These are phyloP conservation scores for Leucaena leucocephala DNA, from an alignment of 306 rosid genomes.

Conservation along the genomic window DNA sequence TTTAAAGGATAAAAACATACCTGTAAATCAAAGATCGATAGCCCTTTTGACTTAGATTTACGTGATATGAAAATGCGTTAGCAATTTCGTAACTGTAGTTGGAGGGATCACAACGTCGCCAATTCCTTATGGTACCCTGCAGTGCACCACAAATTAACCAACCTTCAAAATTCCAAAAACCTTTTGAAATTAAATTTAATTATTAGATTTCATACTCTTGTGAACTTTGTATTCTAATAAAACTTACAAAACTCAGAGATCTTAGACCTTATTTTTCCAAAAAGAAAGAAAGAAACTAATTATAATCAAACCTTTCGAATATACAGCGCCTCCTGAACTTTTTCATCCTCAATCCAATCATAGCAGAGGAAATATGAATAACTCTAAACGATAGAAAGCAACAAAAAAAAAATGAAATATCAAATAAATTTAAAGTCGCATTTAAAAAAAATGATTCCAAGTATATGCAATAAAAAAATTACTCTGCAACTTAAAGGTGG, in stretches of 20 bases:
- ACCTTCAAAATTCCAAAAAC: not conserved
- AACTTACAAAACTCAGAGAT: not conserved
- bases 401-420: not conserved
- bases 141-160: not conserved
- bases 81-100: not conserved
- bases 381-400: not conserved
- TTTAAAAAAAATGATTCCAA: not conserved
- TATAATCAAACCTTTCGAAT: not conserved
- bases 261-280: too few relatives aligned
- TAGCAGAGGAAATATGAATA: not conserved
- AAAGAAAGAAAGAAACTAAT: not conserved
- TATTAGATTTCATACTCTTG: not conserved
- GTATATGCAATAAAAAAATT: too few relatives aligned
- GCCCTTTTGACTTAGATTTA: not conserved
- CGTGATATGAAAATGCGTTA: not conserved
- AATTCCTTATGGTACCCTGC: not conserved
- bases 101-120: not conserved
- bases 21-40: conserved; percentile 3
- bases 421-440: not conserved
- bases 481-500: not conserved
- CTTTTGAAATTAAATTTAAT: too few relatives aligned
- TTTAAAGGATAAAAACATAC: too few relatives aligned
- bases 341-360: not conserved
- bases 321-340: not conserved
- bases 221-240: not conserved